Evolutionary conservation across 257 asterid species (phyloP).

Genomic region (Osmanthus fragrans): DNA sequence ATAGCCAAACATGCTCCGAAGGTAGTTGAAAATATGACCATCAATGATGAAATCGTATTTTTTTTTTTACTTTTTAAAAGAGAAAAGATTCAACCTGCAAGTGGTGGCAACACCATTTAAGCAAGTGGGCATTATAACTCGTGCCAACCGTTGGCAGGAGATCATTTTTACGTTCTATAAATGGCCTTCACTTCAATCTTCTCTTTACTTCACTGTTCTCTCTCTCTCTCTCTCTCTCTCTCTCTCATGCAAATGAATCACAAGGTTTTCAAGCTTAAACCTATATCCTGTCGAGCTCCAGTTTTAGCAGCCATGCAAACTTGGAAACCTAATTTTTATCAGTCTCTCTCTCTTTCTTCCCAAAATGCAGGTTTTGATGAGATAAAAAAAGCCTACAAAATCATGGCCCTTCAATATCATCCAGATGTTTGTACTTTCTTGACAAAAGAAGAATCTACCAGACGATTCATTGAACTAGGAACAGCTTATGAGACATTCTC

Average conservation of each 20-base stretch:
- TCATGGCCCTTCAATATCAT: slow-evolving; percentile 46
- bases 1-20: too few species aligned
- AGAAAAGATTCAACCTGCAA: too few species aligned
- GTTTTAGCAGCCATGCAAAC: slow-evolving; percentile 7
- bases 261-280: neutral
- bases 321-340: slow-evolving; percentile 33
- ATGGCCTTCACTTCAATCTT: neutral
- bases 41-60: too few species aligned
- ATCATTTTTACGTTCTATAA: too few species aligned
- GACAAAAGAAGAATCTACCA: slow-evolving; percentile 38
- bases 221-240: neutral
- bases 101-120: too few species aligned
- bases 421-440: slow-evolving; percentile 42
- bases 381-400: slow-evolving; percentile 52
- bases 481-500: slow-evolving; percentile 49
- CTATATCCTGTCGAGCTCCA: neutral
- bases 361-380: slow-evolving; percentile 42
- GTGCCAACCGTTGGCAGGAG: too few species aligned
- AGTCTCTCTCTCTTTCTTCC: slow-evolving; percentile 41
- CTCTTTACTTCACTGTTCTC: neutral
- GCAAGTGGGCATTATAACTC: too few species aligned
- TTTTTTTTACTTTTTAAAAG: too few species aligned
- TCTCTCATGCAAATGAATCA: neutral
- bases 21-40: too few species aligned
- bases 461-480: slow-evolving; percentile 40